phyloP scores from a whole-genome alignment of 2,329 filamentous ascomycete genomes.

The Periconia digitata region DNA sequence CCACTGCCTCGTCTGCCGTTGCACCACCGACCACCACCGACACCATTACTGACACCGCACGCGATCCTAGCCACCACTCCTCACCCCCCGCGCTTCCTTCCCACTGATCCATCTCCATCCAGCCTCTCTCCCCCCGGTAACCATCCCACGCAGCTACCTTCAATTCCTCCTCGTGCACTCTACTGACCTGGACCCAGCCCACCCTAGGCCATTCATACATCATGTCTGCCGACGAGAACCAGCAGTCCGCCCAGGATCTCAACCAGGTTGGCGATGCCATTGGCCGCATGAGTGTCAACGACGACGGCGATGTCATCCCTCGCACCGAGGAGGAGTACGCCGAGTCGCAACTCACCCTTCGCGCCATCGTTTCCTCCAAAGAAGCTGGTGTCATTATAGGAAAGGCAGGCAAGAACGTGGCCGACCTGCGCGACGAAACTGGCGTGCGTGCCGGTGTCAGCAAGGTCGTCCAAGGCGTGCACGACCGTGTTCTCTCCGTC shows the following conservation, averaged over 20 bases:
- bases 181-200: conserved; percentile 32
- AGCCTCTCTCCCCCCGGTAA: conserved; percentile 6
- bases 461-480: conserved; percentile 97
- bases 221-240: conserved; percentile 47
- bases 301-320: conserved; percentile 75
- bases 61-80: conserved; percentile 13
- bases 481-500: conserved; percentile 95
- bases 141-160: conserved; percentile 12
- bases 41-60: conserved; percentile 25
- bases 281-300: conserved; percentile 43
- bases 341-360: conserved; percentile 85
- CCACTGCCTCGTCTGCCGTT: conserved; percentile 25
- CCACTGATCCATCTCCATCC: conserved; percentile 7
- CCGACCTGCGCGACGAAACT: conserved; percentile 94
- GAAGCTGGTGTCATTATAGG: conserved; percentile 99
- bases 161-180: conserved; percentile 23
- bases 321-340: conserved; percentile 98
- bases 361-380: conserved; percentile 97
- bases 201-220: conserved; percentile 35
- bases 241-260: conserved; percentile 36
- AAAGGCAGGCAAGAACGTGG: conserved; percentile 97
- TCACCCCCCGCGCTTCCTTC: conserved; percentile 14
- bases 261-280: conserved; percentile 46
- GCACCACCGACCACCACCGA: conserved; percentile 11
- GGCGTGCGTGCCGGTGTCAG: conserved; percentile 97